Conservation (phyloP, 2,329 filamentous ascomycete genomes). For the Cercospora sesami region DNA sequence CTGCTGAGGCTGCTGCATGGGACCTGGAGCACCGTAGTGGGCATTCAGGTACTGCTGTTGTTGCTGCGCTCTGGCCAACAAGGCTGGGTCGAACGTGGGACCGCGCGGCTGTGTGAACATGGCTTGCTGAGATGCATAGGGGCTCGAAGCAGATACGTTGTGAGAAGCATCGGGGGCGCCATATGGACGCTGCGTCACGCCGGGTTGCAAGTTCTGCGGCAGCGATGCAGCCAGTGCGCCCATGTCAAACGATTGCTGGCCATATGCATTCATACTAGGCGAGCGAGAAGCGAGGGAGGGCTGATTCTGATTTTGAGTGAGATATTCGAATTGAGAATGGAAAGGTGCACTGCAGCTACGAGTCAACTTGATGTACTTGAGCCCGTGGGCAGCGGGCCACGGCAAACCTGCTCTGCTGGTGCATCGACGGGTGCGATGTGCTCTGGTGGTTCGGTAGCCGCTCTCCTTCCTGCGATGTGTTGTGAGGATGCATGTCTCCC, state of each 20-base stretch:
- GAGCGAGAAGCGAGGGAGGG: background rate
- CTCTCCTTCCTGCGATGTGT: background rate
- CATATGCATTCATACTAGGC: constrained; percentile 21
- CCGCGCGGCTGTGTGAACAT: constrained; percentile 29
- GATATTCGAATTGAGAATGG: constrained; percentile 28
- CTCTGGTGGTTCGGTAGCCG: background rate
- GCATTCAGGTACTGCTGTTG: constrained; percentile 28
- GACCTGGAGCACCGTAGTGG: constrained; percentile 25
- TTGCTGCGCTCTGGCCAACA: constrained; percentile 28
- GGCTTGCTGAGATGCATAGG: constrained; percentile 16
- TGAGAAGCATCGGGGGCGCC: constrained; percentile 19
- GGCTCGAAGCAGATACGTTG: constrained; percentile 15
- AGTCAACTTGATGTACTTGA: constrained; percentile 9
- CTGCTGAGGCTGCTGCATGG: constrained; percentile 22
- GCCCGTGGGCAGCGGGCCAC: background rate
- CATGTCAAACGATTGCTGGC: constrained; percentile 29
- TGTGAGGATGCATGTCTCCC: background rate
- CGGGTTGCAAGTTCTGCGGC: constrained; percentile 19
- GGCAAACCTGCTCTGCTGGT: constrained; percentile 22
- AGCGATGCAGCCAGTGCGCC: constrained; percentile 22
- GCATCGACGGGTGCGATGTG: constrained; percentile 2
- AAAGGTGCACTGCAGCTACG: constrained; percentile 25
- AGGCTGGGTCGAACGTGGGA: constrained; percentile 24
- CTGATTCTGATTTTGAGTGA: constrained; percentile 25
- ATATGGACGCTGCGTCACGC: constrained; percentile 20